Evolutionary conservation across 2,329 filamentous ascomycete species (phyloP).

Genomic region (Madurella mycetomatis): DNA sequence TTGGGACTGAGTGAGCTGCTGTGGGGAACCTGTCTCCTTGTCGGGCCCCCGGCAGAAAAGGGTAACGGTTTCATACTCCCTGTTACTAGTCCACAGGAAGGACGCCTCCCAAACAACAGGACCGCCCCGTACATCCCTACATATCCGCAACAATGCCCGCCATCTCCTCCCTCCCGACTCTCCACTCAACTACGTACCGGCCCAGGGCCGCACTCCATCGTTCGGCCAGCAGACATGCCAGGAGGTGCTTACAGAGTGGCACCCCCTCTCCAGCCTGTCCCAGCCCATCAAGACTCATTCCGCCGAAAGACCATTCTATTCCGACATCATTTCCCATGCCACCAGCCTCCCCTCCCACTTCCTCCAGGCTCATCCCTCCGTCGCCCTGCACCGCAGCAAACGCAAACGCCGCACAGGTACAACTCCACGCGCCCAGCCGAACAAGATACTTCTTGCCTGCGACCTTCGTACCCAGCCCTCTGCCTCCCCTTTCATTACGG

Average conservation of each 20-base stretch:
- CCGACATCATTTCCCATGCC: neutral
- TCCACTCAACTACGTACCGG: slow-evolving; percentile 49
- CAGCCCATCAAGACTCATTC: slow-evolving; percentile 38
- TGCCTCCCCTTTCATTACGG: too few species aligned
- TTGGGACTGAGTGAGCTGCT: neutral
- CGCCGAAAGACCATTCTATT: slow-evolving; percentile 45
- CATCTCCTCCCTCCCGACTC: slow-evolving; percentile 60
- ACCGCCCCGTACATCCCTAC: slow-evolving; percentile 15
- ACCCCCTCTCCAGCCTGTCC: slow-evolving; percentile 31
- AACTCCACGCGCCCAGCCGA: slow-evolving; percentile 74
- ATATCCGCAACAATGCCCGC: slow-evolving; percentile 61
- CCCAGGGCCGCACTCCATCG: slow-evolving; percentile 57
- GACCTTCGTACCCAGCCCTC: slow-evolving; percentile 8
- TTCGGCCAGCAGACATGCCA: slow-evolving; percentile 75
- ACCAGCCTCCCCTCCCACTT: neutral
- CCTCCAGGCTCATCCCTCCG: neutral
- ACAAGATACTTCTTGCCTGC: slow-evolving; percentile 58
- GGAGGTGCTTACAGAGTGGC: slow-evolving; percentile 79
- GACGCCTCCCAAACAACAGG: neutral
- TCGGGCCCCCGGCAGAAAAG: neutral
- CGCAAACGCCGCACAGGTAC: slow-evolving; percentile 80
- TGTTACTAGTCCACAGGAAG: neutral
- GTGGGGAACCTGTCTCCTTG: neutral
- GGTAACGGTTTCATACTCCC: neutral
- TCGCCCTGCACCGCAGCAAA: slow-evolving; percentile 49